phyloP scores from a whole-genome alignment of 805 yeast species.

The Pichia sporocuriosa region DNA sequence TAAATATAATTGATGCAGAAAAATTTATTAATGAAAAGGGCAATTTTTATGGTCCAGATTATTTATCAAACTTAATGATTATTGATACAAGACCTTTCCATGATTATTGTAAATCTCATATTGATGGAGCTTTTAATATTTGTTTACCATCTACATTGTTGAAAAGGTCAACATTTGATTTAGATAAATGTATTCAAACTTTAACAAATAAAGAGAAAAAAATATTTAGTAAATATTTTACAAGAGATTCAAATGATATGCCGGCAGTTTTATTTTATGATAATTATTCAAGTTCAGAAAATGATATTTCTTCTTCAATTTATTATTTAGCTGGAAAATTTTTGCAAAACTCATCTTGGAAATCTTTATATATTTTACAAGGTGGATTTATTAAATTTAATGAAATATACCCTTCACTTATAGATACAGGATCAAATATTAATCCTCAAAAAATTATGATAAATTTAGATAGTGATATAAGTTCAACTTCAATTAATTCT shows the following conservation, averaged over 20 bases:
- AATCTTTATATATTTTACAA: constrained; percentile 37
- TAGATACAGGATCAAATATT: background rate
- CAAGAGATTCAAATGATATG: constrained; percentile 23
- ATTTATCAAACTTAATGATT: constrained; percentile 34
- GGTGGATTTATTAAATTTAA: constrained; percentile 36
- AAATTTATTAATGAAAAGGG: constrained; percentile 15
- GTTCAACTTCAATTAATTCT: constrained; percentile 7
- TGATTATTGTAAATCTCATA: constrained; percentile 54
- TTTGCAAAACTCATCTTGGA: constrained; percentile 31
- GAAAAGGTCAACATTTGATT: constrained; percentile 64
- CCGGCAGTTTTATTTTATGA: constrained; percentile 52
- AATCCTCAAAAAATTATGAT: background rate
- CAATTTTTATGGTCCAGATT: constrained; percentile 21
- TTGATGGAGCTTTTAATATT: constrained; percentile 60
- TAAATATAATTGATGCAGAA: constrained; percentile 16
- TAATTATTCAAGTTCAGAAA: constrained; percentile 26
- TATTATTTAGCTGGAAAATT: constrained; percentile 45
- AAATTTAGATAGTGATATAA: background rate
- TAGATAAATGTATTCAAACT: constrained; percentile 56
- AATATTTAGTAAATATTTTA: constrained; percentile 34
- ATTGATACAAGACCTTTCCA: constrained; percentile 80
- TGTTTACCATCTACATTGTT: constrained; percentile 87
- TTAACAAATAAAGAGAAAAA: constrained; percentile 46
- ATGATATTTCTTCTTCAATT: constrained; percentile 32
- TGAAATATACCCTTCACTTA: background rate